Conservation (phyloP, 352 stramenopile species). For the Lagenidium giganteum region DNA sequence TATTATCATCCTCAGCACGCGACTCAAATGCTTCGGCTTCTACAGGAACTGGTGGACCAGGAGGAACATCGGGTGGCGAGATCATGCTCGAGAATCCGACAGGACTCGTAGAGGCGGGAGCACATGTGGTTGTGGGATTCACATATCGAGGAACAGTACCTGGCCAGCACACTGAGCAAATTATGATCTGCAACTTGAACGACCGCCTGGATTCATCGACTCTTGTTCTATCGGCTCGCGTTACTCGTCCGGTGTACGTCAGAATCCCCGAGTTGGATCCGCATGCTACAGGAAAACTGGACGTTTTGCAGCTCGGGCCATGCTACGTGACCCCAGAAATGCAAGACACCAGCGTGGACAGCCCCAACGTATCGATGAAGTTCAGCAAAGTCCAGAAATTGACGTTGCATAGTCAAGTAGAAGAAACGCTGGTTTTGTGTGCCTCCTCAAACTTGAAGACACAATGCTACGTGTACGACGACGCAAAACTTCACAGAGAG, state of each 20-base stretch:
- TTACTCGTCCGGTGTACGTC: constrained; percentile 81
- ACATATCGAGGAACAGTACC: constrained; percentile 56
- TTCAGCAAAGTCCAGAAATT: constrained; percentile 88
- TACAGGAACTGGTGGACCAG: too few relatives aligned
- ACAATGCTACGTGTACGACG: constrained; percentile 87
- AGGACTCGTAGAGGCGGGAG: constrained; percentile 53
- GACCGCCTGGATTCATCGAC: constrained; percentile 73
- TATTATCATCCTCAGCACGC: constrained; percentile 42
- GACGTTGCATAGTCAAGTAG: constrained; percentile 76
- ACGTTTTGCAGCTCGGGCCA: constrained; percentile 68
- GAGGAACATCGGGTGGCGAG: too few relatives aligned
- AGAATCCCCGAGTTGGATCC: constrained; percentile 78
- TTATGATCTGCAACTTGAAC: constrained; percentile 78
- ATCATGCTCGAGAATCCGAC: constrained; percentile 73
- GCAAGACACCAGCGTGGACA: constrained; percentile 74
- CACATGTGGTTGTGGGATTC: constrained; percentile 49
- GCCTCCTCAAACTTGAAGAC: constrained; percentile 86
- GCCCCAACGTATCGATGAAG: constrained; percentile 62
- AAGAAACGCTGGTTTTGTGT: constrained; percentile 63
- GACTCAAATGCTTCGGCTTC: constrained; percentile 24
- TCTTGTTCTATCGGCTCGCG: constrained; percentile 53
- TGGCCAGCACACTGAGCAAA: constrained; percentile 73
- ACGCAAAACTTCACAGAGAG: constrained; percentile 61
- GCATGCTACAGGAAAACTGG: constrained; percentile 63
- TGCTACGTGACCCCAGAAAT: constrained; percentile 85